phyloP scores from a whole-genome alignment of 2,329 filamentous ascomycete species.

The Diaporthe aspalathi region DNA sequence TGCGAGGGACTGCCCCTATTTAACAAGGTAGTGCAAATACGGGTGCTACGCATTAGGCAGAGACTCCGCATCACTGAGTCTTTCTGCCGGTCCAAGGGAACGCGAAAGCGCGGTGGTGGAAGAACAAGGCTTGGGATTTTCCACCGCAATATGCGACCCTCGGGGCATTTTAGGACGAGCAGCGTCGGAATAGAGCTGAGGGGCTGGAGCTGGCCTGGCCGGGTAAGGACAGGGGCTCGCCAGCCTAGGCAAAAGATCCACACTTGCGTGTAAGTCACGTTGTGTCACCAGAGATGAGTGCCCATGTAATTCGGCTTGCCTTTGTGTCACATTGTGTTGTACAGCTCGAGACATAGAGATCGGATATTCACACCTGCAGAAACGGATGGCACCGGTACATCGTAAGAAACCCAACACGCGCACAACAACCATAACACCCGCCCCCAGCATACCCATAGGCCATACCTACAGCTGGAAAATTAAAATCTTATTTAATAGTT shows the following conservation, averaged over 20 bases:
- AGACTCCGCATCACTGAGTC: not conserved
- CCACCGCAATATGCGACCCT: conserved; percentile 5
- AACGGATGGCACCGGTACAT: no score
- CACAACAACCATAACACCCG: no score
- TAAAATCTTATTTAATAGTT: no score
- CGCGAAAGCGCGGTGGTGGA: not conserved
- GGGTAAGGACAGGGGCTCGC: not conserved
- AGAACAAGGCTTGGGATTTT: not conserved
- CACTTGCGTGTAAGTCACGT: not conserved
- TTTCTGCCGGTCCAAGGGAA: not conserved
- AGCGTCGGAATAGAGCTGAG: not conserved
- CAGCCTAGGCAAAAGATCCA: not conserved
- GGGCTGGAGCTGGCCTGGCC: not conserved
- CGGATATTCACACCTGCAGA: no score
- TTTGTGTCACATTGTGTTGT: no score
- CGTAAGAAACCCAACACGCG: no score
- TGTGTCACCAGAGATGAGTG: no score
- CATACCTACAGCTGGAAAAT: no score
- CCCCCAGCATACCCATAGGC: no score
- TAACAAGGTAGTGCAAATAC: not conserved
- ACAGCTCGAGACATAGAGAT: not conserved
- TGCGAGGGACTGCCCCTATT: not conserved
- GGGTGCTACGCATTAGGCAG: not conserved
- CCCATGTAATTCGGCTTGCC: not conserved
- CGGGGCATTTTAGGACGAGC: conserved; percentile 16